A percentile compares a stretch with the other conserved stretches of the same genome.
Conservation (phyloP, 441 rosid species). For the Croton setiger region DNA sequence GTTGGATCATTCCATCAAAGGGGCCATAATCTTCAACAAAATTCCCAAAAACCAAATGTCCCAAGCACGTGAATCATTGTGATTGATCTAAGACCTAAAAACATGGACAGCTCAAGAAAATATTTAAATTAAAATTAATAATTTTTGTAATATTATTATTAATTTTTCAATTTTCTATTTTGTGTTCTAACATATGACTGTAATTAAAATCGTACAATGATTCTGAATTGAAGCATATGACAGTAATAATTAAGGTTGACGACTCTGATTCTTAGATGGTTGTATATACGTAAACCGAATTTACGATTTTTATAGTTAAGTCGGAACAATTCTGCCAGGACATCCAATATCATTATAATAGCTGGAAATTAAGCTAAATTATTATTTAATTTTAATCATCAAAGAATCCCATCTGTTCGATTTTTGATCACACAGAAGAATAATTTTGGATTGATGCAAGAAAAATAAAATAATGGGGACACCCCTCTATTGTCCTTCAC, state of each 20-base stretch:
- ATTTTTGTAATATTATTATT: too few species aligned
- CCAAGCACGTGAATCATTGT: constrained; percentile 37
- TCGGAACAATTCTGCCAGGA: background rate
- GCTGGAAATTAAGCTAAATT: background rate
- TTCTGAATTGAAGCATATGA: too few species aligned
- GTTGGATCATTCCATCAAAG: constrained; percentile 22
- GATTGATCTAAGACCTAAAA: constrained; percentile 24
- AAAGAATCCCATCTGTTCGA: constrained; percentile 25
- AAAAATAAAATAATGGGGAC: constrained; percentile 7
- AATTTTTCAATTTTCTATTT: too few species aligned
- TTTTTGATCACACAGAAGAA: constrained; percentile 36
- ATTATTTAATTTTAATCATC: constrained; percentile 8
- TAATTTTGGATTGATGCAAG: constrained; percentile 23
- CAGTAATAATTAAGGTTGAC: too few species aligned
- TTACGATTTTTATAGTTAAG: background rate
- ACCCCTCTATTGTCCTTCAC: constrained; percentile 12
- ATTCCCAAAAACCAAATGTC: constrained; percentile 22
- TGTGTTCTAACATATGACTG: too few species aligned
- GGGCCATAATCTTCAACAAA: constrained; percentile 18
- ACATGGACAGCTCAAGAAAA: constrained; percentile 26
- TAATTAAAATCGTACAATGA: too few species aligned
- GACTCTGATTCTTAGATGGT: too few species aligned
- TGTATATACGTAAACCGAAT: too few species aligned
- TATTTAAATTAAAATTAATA: constrained; percentile 2
- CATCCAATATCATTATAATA: background rate